Conservation (phyloP, 805 yeast genomes). For the Komagataella phaffii region DNA sequence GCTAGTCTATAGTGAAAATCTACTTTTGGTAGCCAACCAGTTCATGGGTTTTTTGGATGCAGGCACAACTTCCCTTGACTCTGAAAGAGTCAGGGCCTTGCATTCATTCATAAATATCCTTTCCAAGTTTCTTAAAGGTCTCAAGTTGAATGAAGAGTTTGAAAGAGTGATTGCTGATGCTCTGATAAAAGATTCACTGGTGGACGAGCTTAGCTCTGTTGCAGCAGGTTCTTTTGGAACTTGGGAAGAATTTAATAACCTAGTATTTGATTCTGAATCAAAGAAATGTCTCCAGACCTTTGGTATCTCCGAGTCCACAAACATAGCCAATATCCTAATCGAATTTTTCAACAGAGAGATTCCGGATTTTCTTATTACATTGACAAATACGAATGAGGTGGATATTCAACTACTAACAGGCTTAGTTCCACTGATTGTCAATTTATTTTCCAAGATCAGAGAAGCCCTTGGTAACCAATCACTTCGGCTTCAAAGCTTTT, state of each 20-base stretch:
- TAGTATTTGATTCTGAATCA: background rate
- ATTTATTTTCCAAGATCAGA: background rate
- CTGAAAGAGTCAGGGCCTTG: background rate
- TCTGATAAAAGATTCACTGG: background rate
- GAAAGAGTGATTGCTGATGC: background rate
- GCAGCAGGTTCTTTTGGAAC: background rate
- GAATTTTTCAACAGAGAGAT: background rate
- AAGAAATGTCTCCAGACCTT: background rate
- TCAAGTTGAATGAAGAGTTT: background rate
- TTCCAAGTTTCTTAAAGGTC: background rate
- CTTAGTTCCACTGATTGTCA: background rate
- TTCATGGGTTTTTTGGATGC: background rate
- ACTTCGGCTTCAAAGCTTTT: background rate
- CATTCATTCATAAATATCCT: background rate
- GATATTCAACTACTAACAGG: background rate
- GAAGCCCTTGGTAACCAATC: background rate
- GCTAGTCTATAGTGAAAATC: background rate
- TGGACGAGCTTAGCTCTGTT: background rate
- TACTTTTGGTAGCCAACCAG: background rate
- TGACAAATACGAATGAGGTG: background rate
- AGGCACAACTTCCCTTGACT: background rate
- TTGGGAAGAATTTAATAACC: background rate
- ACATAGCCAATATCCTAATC: background rate
- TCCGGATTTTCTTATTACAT: background rate
- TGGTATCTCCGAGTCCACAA: background rate